Evolutionary conservation across 805 yeast species (phyloP).

Genomic region (Torulaspora maleeae): DNA sequence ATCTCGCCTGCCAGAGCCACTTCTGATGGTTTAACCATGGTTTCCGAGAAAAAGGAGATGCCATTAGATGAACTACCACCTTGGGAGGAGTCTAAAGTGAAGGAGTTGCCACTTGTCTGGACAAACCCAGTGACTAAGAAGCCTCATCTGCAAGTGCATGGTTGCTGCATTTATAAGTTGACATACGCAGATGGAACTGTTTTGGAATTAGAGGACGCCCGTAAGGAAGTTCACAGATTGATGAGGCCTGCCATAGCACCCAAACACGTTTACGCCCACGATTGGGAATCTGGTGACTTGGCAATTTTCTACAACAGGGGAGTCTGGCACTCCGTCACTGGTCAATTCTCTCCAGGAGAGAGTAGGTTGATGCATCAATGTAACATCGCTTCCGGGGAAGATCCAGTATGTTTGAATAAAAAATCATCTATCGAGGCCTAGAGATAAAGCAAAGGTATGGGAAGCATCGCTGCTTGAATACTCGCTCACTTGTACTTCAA

Average conservation of each 20-base stretch:
- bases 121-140: slow-evolving; percentile 82
- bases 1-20: slow-evolving; percentile 79
- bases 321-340: slow-evolving; percentile 88
- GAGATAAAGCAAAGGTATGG: neutral
- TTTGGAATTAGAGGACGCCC: slow-evolving; percentile 65
- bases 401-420: slow-evolving; percentile 43
- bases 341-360: slow-evolving; percentile 75
- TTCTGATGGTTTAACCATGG: slow-evolving; percentile 82
- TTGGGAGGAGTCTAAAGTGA: slow-evolving; percentile 78
- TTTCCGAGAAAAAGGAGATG: slow-evolving; percentile 68
- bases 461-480: neutral
- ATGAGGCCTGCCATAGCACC: slow-evolving; percentile 88
- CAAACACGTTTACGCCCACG: slow-evolving; percentile 67
- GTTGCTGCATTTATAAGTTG: slow-evolving; percentile 74
- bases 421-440: neutral
- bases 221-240: slow-evolving; percentile 62
- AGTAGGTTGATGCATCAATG: slow-evolving; percentile 90
- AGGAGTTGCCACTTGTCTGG: slow-evolving; percentile 83
- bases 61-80: slow-evolving; percentile 65
- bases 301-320: slow-evolving; percentile 86
- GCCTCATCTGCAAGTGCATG: slow-evolving; percentile 83
- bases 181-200: slow-evolving; percentile 51
- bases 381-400: slow-evolving; percentile 77
- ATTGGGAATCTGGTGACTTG: slow-evolving; percentile 79
- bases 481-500: neutral